Conservation (phyloP, 257 asterid genomes). For the Solanum infundibuliforme region DNA sequence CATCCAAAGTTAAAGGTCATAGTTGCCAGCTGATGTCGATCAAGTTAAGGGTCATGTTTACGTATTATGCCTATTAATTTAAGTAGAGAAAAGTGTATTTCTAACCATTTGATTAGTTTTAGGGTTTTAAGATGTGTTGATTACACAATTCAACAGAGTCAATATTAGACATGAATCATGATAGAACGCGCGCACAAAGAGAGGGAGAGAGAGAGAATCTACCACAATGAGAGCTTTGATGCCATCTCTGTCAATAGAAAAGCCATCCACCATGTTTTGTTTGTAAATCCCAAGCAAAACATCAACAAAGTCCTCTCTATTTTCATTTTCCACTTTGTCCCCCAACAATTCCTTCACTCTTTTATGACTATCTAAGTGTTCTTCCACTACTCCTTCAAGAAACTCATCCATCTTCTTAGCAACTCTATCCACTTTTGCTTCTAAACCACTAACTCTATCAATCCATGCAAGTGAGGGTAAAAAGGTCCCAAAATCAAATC, state of each 20-base stretch:
- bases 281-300: conserved; percentile 28
- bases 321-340: background rate
- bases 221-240: background rate
- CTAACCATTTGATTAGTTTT: no score
- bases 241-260: background rate
- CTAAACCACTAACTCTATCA: conserved; percentile 16
- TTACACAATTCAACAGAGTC: background rate
- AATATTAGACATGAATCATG: no score
- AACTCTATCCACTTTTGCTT: conserved; percentile 12
- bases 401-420: conserved; percentile 25
- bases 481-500: conserved; percentile 12
- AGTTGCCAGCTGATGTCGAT: no score
- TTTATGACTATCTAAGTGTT: conserved; percentile 3
- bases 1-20: no score
- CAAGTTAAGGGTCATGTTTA: no score
- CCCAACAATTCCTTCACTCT: background rate
- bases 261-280: background rate
- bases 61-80: no score
- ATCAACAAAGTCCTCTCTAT: conserved; percentile 27
- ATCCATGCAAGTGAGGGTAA: conserved; percentile 39
- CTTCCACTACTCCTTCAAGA: conserved; percentile 20
- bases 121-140: background rate
- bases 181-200: no score
- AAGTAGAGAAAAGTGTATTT: no score
- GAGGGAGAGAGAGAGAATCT: background rate